phyloP scores from a whole-genome alignment of 345 rosid species.

The Lepidium africanum region DNA sequence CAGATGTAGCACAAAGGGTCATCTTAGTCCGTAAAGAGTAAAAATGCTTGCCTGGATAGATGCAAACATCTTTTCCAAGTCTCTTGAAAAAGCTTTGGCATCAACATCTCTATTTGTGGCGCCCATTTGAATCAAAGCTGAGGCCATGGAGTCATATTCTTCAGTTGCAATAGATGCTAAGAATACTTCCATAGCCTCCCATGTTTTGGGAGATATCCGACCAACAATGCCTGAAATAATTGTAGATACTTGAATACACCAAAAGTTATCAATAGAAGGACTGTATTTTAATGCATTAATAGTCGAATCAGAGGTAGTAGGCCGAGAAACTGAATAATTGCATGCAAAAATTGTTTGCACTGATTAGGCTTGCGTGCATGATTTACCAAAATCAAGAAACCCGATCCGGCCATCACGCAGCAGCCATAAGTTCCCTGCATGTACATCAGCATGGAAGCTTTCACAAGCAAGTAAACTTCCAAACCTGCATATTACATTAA shows the following conservation, averaged over 20 bases:
- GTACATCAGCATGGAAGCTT: constrained; percentile 97
- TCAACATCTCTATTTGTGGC: constrained; percentile 87
- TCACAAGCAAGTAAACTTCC: constrained; percentile 96
- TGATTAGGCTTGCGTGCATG: constrained; percentile 1
- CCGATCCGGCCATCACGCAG: constrained; percentile 96
- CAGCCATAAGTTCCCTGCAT: constrained; percentile 93
- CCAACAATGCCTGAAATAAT: constrained; percentile 81
- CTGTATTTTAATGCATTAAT: not conserved
- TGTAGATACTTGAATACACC: not conserved
- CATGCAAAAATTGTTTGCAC: constrained; percentile 2
- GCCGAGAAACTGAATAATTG: not conserved
- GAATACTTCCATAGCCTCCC: constrained; percentile 93
- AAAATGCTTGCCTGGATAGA: constrained; percentile 57
- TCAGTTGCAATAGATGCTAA: constrained; percentile 70
- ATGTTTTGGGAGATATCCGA: constrained; percentile 92
- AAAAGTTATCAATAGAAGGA: not conserved
- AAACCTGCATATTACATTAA: constrained; percentile 49
- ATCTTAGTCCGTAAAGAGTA: not conserved
- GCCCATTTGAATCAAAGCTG: constrained; percentile 93
- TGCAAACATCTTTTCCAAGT: constrained; percentile 85
- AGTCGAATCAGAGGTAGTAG: not conserved
- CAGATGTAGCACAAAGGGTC: not conserved
- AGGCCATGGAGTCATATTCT: constrained; percentile 90
- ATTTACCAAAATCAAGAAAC: constrained; percentile 91
- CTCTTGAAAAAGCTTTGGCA: constrained; percentile 73